Conservation (phyloP, 2,329 filamentous ascomycete species). For the Paecilomyces fulvus region DNA sequence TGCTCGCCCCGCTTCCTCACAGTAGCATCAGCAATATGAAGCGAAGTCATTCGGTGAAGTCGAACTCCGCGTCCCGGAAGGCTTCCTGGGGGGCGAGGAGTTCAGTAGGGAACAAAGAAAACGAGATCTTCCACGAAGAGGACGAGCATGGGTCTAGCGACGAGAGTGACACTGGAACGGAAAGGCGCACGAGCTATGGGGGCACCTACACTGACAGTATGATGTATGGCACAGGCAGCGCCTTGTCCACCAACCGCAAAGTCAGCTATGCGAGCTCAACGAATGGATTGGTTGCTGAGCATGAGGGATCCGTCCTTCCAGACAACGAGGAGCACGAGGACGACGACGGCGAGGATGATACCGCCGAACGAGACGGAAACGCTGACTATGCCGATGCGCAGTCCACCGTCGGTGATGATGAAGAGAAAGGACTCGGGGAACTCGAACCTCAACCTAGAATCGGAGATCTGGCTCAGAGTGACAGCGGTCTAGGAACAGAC, state of each 20-base stretch:
- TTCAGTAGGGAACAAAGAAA: conserved; percentile 49
- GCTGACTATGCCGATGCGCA: neutral
- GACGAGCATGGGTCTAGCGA: conserved; percentile 45
- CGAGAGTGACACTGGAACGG: conserved; percentile 44
- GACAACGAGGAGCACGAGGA: conserved; percentile 12
- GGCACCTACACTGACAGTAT: conserved; percentile 35
- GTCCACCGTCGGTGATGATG: neutral
- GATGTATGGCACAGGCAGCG: conserved; percentile 31
- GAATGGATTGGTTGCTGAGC: conserved; percentile 23
- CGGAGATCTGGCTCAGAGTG: conserved; percentile 14
- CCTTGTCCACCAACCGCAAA: conserved; percentile 29
- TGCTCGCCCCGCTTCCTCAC: conserved; percentile 18
- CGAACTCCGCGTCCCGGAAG: conserved; percentile 54
- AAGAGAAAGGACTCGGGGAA: neutral
- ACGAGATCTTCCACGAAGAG: conserved; percentile 53
- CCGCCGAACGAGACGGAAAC: conserved; percentile 3
- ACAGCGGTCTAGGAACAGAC: conserved; percentile 23
- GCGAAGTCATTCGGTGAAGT: conserved; percentile 70
- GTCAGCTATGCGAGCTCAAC: conserved; percentile 34
- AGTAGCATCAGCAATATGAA: conserved; percentile 53
- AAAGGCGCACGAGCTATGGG: conserved; percentile 36
- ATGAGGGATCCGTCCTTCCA: conserved; percentile 12
- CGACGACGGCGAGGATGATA: conserved; percentile 2
- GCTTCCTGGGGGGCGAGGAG: conserved; percentile 57
- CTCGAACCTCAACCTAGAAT: conserved; percentile 8